These are phyloP conservation scores for Lasiodiplodia gonubiensis DNA, from an alignment of 2,329 filamentous ascomycete genomes.

Conservation along the genomic window DNA sequence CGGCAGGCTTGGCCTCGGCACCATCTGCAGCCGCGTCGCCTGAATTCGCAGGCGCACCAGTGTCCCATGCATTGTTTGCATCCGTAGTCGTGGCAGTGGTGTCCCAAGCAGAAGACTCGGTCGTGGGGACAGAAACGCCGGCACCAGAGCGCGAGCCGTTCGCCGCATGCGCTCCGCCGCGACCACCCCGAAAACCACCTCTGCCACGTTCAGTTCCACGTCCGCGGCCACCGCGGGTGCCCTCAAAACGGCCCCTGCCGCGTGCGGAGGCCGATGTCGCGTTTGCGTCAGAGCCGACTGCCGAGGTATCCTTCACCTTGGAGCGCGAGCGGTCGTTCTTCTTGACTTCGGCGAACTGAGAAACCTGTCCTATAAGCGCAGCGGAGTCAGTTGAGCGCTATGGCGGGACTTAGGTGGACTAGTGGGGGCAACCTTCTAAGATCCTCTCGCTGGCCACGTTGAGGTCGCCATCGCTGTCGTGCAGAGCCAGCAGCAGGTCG, in stretches of 20 bases:
- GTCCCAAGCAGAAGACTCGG: constrained; percentile 70
- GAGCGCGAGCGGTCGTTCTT: constrained; percentile 74
- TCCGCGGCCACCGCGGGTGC: constrained; percentile 63
- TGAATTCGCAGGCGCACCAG: constrained; percentile 32
- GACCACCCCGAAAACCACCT: constrained; percentile 61
- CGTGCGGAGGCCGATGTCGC: constrained; percentile 20
- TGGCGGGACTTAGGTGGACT: background rate
- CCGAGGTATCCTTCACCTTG: constrained; percentile 70
- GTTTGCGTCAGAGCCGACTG: constrained; percentile 56
- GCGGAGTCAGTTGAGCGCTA: constrained; percentile 35
- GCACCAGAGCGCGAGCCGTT: constrained; percentile 62
- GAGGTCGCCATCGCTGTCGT: constrained; percentile 82
- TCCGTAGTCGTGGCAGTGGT: constrained; percentile 42
- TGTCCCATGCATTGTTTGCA: constrained; percentile 35
- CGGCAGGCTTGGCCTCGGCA: constrained; percentile 36
- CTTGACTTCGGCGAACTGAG: constrained; percentile 86
- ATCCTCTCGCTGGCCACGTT: constrained; percentile 77
- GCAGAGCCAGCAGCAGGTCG: constrained; percentile 88
- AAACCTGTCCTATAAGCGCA: constrained; percentile 67
- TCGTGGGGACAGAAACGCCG: constrained; percentile 69
- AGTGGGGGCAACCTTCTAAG: constrained; percentile 66
- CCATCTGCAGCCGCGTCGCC: constrained; percentile 47
- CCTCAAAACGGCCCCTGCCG: constrained; percentile 28
- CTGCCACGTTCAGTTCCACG: constrained; percentile 64
- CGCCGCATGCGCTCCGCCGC: constrained; percentile 65